These are phyloP conservation scores for Arabidopsis arenosa DNA, from an alignment of 345 rosid genomes.

Conservation along the genomic window DNA sequence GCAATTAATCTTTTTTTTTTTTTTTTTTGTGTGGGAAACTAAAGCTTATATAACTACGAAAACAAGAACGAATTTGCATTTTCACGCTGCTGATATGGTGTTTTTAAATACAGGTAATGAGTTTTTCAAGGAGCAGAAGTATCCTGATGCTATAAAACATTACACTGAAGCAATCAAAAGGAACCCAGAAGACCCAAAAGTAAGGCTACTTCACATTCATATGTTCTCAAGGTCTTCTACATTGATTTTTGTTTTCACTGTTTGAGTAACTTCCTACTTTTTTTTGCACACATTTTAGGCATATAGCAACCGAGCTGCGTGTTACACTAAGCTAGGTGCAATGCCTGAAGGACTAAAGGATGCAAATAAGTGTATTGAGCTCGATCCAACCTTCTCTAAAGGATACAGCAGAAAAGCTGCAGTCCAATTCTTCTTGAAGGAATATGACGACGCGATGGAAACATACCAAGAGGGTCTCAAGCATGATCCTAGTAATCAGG, in stretches of 20 bases:
- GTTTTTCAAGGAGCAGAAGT: constrained; percentile 77
- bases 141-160: constrained; percentile 89
- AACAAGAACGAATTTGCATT: neutral
- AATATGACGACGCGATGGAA: constrained; percentile 80
- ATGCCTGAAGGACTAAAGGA: constrained; percentile 90
- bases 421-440: constrained; percentile 88
- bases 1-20: neutral
- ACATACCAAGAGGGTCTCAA: constrained; percentile 87
- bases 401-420: constrained; percentile 95
- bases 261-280: constrained; percentile 10
- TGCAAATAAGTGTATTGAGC: constrained; percentile 93
- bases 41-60: neutral
- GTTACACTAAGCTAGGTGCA: constrained; percentile 91
- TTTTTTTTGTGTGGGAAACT: neutral
- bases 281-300: constrained; percentile 51
- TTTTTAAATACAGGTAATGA: constrained; percentile 67
- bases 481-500: constrained; percentile 81
- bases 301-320: constrained; percentile 93
- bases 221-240: neutral
- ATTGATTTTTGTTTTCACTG: neutral
- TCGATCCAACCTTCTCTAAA: constrained; percentile 85
- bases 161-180: constrained; percentile 88
- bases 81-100: constrained; percentile 2
- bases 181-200: constrained; percentile 80
- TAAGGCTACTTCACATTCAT: constrained; percentile 32